phyloP scores from a whole-genome alignment of 495 filamentous ascomycete species.

The Daldinia bambusicola region DNA sequence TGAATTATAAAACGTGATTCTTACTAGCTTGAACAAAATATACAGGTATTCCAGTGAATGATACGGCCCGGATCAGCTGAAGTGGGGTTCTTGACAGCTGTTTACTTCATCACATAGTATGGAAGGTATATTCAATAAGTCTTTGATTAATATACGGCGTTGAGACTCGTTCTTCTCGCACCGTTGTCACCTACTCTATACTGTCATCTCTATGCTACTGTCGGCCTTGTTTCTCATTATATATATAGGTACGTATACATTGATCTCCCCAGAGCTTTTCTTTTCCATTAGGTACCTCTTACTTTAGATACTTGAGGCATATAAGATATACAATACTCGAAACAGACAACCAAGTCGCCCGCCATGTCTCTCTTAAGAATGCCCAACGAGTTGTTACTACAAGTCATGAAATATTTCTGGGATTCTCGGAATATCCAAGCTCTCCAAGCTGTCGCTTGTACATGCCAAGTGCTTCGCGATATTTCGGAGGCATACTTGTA shows the following conservation, averaged over 20 bases:
- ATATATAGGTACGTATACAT: too few species aligned
- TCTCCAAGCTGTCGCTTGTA: constrained; percentile 12
- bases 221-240: too few species aligned
- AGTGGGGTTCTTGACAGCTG: constrained; percentile 1
- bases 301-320: too few species aligned
- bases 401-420: constrained; percentile 24
- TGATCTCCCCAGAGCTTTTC: too few species aligned
- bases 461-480: constrained; percentile 22
- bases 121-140: too few species aligned
- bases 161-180: not conserved
- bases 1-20: too few species aligned
- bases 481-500: constrained; percentile 28
- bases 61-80: not conserved
- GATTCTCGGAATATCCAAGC: constrained; percentile 12
- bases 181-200: not conserved
- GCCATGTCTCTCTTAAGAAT: constrained; percentile 17
- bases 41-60: not conserved
- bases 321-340: not conserved
- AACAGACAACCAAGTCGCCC: not conserved
- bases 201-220: not conserved
- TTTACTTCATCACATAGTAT: not conserved
- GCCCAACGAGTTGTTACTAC: constrained; percentile 23
- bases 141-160: too few species aligned
- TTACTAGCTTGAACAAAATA: too few species aligned
- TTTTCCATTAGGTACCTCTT: too few species aligned